These are phyloP conservation scores for Penicillium sp. DNA, from an alignment of 2,329 filamentous ascomycete genomes.

Conservation along the genomic window DNA sequence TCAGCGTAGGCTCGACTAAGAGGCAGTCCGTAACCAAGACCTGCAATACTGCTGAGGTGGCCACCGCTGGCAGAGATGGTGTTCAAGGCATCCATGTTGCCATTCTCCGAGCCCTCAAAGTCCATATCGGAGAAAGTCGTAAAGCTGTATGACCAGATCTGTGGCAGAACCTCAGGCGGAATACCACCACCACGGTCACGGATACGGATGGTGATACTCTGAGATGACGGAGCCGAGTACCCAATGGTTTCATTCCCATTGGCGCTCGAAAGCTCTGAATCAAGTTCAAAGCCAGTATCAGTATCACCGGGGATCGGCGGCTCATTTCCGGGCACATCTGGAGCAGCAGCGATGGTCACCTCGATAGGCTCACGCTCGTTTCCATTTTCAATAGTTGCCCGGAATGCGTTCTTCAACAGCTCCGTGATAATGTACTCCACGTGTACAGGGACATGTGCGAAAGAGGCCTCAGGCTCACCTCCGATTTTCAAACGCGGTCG, in stretches of 20 bases:
- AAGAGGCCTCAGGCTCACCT: conserved; percentile 75
- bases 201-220: conserved; percentile 89
- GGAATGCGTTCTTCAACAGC: conserved; percentile 90
- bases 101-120: conserved; percentile 41
- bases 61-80: conserved; percentile 63
- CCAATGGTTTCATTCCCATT: conserved; percentile 29
- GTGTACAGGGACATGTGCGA: conserved; percentile 90
- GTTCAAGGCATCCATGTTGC: conserved; percentile 60
- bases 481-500: conserved; percentile 72
- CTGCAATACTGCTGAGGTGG: conserved; percentile 76
- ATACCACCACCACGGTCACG: conserved; percentile 94
- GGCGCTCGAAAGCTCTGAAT: conserved; percentile 21
- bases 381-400: conserved; percentile 80
- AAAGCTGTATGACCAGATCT: conserved; percentile 96
- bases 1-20: conserved; percentile 89
- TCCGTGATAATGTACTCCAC: conserved; percentile 96
- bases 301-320: conserved; percentile 24
- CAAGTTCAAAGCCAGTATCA: conserved; percentile 27
- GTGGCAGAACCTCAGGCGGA: conserved; percentile 66
- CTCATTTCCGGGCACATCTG: conserved; percentile 39
- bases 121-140: conserved; percentile 77
- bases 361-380: conserved; percentile 73
- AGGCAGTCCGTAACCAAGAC: conserved; percentile 84
- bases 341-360: conserved; percentile 74
- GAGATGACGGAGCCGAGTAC: conserved; percentile 43